Evolutionary conservation across 306 rosid species (phyloP), one percentile per base, ranked within the genome.

Genomic region (Calophaca sinica): DNA sequence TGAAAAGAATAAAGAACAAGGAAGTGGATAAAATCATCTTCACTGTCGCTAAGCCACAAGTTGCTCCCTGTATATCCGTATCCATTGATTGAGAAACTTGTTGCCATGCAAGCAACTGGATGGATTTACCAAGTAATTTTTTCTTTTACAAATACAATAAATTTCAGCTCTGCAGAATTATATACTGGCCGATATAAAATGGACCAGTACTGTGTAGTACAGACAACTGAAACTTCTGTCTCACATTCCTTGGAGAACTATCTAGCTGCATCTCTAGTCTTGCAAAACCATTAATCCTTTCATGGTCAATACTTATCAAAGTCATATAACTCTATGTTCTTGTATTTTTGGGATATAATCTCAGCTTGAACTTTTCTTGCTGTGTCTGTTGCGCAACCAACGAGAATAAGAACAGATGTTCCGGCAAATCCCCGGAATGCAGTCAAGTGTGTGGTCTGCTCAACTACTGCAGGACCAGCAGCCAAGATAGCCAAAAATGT

Each of bases 341-440:
- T 89, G 86, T 94, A 94, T 84, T 91, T 91, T 57, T 91, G 98
- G 62, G 97, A 91, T 80, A 90, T 91, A 57, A 94, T 94, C 86
- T 94, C 97, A 2, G 94, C 98, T 82, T 89, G 88, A 82, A 91
- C 97, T 82, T 94, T 91, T 81, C 97, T 90, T 9, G 98, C 97
- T 3, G 98, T 94, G 82, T 94, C 96, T 46, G 97, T 89, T 42
- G 96, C 97, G 15, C 98, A 94, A 62, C 97, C 98, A 69, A 94
- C 97, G 33, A 94, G 96, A 82, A 94, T 94, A 80, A 91, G 98
- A 87, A 94, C 87, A 51, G 97, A 94, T 7, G 98, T 94, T 79
- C 98, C 98, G 0, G 97, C 97, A 59, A 94, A 94, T 82, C 98
- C 98, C 36, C 97, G 86, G 67, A 91, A 91, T 57, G 97, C 98